A percentile compares a stretch with the other conserved stretches of the same genome.
phyloP scores from a whole-genome alignment of 176 grass and related monocot species.

The Rhynchospora breviuscula region DNA sequence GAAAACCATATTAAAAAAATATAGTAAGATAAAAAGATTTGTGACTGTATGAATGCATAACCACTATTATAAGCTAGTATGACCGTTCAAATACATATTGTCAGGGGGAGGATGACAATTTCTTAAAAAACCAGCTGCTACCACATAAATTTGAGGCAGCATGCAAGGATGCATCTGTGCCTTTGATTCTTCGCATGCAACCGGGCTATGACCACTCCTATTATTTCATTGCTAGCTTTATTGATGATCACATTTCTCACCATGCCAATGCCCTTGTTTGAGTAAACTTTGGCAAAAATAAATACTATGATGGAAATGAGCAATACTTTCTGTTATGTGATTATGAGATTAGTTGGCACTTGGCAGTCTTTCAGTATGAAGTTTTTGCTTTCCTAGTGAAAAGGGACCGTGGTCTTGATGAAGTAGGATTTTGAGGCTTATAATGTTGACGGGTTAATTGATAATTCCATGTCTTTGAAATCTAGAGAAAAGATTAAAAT shows the following conservation, averaged over 20 bases:
- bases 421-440: background rate
- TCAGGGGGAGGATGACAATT: conserved; percentile 79
- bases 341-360: conserved; percentile 1
- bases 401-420: background rate
- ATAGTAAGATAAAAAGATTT: background rate
- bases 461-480: too few relatives aligned
- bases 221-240: conserved; percentile 76
- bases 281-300: background rate
- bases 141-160: conserved; percentile 68
- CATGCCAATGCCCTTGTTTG: conserved; percentile 58
- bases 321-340: background rate
- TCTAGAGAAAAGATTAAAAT: too few relatives aligned
- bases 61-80: background rate
- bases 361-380: background rate
- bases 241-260: conserved; percentile 80
- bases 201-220: conserved; percentile 93
- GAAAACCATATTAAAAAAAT: background rate
- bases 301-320: background rate
- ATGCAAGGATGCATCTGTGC: conserved; percentile 48
- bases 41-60: background rate
- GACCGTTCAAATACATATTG: conserved; percentile 6
- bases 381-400: background rate
- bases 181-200: conserved; percentile 64
- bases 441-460: background rate
- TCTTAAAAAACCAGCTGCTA: conserved; percentile 70